A percentile compares a stretch with the other conserved stretches of the same genome.
Evolutionary conservation across 2,329 filamentous ascomycete species (phyloP).

Genomic region (Phialophora expanda): DNA sequence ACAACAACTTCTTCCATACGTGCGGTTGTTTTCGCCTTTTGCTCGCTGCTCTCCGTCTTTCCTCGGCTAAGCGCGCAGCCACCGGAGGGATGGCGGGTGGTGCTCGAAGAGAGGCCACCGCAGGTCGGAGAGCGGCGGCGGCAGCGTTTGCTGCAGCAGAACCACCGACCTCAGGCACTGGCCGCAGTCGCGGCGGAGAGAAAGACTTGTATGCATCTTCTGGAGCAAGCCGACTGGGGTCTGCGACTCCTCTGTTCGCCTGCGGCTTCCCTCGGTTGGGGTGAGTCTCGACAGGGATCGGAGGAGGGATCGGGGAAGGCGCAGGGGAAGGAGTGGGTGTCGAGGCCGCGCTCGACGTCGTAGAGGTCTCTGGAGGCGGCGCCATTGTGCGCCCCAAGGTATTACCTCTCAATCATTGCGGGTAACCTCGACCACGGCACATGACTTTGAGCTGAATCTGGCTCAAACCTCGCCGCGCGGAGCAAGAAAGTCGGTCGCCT

Average conservation of each 20-base stretch:
- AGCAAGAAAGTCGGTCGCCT: not conserved
- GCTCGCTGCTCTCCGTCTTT: conserved; percentile 63
- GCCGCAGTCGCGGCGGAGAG: conserved; percentile 63
- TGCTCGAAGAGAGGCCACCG: conserved; percentile 50
- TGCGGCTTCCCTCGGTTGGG: conserved; percentile 48
- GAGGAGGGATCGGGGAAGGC: conserved; percentile 49
- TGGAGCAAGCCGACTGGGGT: conserved; percentile 75
- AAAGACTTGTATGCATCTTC: conserved; percentile 77
- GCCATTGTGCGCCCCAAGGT: conserved; percentile 37
- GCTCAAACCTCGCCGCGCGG: not conserved
- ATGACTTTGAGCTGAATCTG: not conserved
- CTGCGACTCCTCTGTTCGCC: conserved; percentile 52
- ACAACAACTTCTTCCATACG: conserved; percentile 93
- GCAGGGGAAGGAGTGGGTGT: conserved; percentile 36
- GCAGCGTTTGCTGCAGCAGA: conserved; percentile 51
- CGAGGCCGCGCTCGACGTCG: conserved; percentile 26
- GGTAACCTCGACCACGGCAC: not conserved
- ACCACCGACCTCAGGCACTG: conserved; percentile 46
- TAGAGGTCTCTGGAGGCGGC: conserved; percentile 25
- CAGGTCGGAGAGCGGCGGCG: conserved; percentile 46
- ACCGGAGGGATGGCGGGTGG: conserved; percentile 48
- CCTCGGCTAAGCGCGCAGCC: conserved; percentile 47
- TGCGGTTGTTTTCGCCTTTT: conserved; percentile 71
- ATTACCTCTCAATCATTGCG: conserved; percentile 35
- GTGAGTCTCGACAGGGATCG: conserved; percentile 54